These are phyloP conservation scores for Oidiodendron maius DNA, from an alignment of 495 filamentous ascomycete species.

Conservation along the genomic window DNA sequence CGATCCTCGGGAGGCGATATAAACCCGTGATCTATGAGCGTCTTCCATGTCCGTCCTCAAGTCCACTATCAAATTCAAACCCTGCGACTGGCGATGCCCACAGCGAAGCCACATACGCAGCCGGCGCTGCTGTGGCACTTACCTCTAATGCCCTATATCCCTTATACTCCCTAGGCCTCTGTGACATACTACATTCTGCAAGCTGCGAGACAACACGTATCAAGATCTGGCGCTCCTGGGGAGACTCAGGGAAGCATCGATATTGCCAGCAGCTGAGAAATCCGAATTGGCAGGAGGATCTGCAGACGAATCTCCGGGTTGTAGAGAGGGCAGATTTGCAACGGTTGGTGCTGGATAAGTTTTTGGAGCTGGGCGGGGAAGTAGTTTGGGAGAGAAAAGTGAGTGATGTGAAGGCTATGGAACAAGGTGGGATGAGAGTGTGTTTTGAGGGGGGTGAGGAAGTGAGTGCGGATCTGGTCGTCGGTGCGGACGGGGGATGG, in stretches of 20 bases:
- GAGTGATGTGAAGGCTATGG: background rate
- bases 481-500: conserved; percentile 54
- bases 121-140: conserved; percentile 9
- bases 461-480: conserved; percentile 44
- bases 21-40: conserved; percentile 10
- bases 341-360: background rate
- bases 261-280: conserved; percentile 2
- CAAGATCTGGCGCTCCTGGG: conserved; percentile 3
- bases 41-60: background rate
- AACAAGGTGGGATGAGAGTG: conserved; percentile 17
- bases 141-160: conserved; percentile 8
- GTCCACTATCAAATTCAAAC: too few species aligned
- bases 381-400: conserved; percentile 7
- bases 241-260: background rate
- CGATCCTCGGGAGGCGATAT: background rate
- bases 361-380: conserved; percentile 1
- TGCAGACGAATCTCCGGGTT: conserved; percentile 5
- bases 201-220: conserved; percentile 9
- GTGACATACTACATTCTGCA: background rate
- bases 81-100: too few species aligned
- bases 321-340: conserved; percentile 8
- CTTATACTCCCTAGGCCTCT: conserved; percentile 8
- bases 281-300: conserved; percentile 1
- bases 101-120: background rate
- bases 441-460: conserved; percentile 26